Conservation (phyloP, 169 alveolate genomes). For the Eimeria mitis region DNA sequence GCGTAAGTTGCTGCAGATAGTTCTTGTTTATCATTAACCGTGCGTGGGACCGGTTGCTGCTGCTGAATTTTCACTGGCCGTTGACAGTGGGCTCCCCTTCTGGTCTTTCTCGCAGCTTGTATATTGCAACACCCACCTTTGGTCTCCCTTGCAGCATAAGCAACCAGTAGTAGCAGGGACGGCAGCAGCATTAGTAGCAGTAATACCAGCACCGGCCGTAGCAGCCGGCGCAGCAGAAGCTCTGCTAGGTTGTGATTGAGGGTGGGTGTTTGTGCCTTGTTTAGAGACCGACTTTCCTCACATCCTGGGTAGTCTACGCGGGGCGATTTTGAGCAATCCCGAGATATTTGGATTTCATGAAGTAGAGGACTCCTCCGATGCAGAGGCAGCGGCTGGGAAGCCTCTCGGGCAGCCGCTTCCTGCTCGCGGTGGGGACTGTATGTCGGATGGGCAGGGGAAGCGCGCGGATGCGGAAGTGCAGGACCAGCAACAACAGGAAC, state of each 20-base stretch:
- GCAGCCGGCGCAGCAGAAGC: background rate
- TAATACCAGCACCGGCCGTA: background rate
- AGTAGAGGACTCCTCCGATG: background rate
- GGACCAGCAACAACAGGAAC: background rate
- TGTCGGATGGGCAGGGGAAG: background rate
- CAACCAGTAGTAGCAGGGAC: background rate
- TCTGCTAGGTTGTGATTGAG: background rate
- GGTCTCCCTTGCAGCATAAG: background rate
- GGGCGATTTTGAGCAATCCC: conserved; percentile 18
- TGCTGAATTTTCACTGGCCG: background rate
- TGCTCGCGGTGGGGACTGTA: background rate
- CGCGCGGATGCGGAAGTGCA: background rate
- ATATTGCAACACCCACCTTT: background rate
- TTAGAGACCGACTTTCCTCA: background rate
- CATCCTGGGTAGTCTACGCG: conserved; percentile 56
- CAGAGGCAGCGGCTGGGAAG: background rate
- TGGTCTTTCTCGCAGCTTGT: background rate
- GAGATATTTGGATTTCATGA: conserved; percentile 13
- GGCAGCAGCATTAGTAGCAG: background rate
- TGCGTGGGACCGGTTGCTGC: background rate
- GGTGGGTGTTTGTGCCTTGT: background rate
- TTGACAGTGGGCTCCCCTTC: background rate
- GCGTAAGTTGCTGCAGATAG: background rate
- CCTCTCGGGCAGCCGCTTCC: background rate
- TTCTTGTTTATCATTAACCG: background rate